phyloP scores from a whole-genome alignment of 208 protist species.

The Trypanosoma mega region DNA sequence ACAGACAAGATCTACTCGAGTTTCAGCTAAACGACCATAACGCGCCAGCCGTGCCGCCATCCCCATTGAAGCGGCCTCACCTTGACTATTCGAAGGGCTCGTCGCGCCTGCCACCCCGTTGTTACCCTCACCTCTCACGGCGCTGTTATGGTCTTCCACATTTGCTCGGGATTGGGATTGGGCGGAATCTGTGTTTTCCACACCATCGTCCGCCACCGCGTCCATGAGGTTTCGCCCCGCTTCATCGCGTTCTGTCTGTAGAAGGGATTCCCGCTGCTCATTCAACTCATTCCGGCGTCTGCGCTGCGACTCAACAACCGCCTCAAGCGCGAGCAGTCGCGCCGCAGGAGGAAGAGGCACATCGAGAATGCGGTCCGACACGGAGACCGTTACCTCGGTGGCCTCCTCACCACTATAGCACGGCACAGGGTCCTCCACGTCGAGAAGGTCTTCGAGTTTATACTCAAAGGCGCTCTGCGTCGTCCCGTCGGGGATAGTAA shows the following conservation, averaged over 20 bases:
- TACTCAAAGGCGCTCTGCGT: slow-evolving; percentile 72
- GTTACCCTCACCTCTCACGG: neutral
- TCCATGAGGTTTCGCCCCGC: too few relatives aligned
- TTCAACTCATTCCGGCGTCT: slow-evolving; percentile 27
- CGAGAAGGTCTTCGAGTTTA: slow-evolving; percentile 70
- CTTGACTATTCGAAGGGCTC: neutral
- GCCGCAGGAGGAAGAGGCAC: slow-evolving; percentile 53
- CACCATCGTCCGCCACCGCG: too few relatives aligned
- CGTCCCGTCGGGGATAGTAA: slow-evolving; percentile 36
- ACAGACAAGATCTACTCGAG: slow-evolving; percentile 68
- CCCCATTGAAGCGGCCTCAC: too few relatives aligned
- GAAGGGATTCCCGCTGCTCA: too few relatives aligned
- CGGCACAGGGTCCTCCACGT: slow-evolving; percentile 59
- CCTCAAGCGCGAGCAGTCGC: slow-evolving; percentile 53
- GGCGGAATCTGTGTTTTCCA: neutral
- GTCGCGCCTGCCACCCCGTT: neutral
- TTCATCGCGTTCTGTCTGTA: too few relatives aligned
- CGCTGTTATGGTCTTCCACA: neutral
- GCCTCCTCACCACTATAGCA: slow-evolving; percentile 79
- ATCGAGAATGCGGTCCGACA: slow-evolving; percentile 61
- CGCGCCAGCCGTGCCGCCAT: slow-evolving; percentile 28
- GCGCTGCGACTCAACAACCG: slow-evolving; percentile 56
- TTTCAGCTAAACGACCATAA: slow-evolving; percentile 43
- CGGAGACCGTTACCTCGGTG: slow-evolving; percentile 39
- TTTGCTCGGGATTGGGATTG: neutral